Conservation (phyloP, 306 rosid genomes). For the Casuarina equisetifolia region DNA sequence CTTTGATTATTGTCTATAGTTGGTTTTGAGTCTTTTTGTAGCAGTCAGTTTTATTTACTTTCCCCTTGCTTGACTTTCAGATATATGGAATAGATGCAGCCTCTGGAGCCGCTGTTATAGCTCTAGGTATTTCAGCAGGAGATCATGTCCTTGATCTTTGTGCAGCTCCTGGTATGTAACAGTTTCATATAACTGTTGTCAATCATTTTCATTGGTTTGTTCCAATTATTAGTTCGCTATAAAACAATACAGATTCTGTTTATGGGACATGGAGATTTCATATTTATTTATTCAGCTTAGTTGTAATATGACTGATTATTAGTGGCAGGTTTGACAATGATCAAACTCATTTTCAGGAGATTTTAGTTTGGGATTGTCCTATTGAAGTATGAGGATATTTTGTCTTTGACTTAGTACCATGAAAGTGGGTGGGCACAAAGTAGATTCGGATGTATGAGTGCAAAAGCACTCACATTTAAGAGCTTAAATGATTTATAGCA, state of each 20-base stretch:
- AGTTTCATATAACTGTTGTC: neutral
- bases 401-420: neutral
- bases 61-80: slow-evolving; percentile 34
- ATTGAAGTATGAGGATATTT: neutral
- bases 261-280: neutral
- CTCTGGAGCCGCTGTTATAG: slow-evolving; percentile 93
- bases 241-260: neutral
- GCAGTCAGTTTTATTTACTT: neutral
- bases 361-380: neutral
- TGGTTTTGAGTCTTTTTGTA: neutral
- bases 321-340: neutral
- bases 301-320: neutral
- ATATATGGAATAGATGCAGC: slow-evolving; percentile 96
- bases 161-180: slow-evolving; percentile 83
- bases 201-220: neutral
- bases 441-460: neutral
- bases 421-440: neutral
- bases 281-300: neutral
- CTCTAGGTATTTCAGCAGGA: slow-evolving; percentile 63
- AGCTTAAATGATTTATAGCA: neutral
- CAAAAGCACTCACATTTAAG: neutral
- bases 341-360: neutral
- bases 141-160: slow-evolving; percentile 94
- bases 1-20: neutral
- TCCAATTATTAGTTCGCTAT: neutral